Percentiles rank a stretch among this genome's conserved stretches.
Evolutionary conservation across 1,284 basidiomycete genomes (phyloP).

Genomic region (Rhizopogon parksii): DNA sequence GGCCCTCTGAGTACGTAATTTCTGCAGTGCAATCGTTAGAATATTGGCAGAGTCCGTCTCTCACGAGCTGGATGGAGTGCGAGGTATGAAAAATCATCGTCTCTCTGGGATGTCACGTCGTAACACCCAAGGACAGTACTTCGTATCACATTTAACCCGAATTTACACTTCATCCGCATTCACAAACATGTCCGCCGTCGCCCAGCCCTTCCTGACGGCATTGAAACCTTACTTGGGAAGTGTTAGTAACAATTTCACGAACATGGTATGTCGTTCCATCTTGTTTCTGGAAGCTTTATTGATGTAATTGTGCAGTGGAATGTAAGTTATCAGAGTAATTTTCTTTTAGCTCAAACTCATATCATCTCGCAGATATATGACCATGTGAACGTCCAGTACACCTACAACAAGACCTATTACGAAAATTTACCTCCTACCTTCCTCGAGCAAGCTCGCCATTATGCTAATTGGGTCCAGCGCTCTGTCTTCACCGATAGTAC

Average conservation of each 20-base stretch:
- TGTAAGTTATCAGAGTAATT: slow-evolving; percentile 13
- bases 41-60: slow-evolving; percentile 20
- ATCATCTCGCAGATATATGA: slow-evolving; percentile 38
- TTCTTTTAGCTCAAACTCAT: background rate
- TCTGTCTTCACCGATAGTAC: slow-evolving; percentile 40
- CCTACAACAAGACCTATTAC: slow-evolving; percentile 41
- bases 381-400: slow-evolving; percentile 44
- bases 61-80: slow-evolving; percentile 29
- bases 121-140: slow-evolving; percentile 18
- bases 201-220: slow-evolving; percentile 36
- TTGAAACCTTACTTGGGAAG: slow-evolving; percentile 35
- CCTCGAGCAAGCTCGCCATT: slow-evolving; percentile 33
- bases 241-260: slow-evolving; percentile 34
- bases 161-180: slow-evolving; percentile 30
- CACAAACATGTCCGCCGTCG: slow-evolving; percentile 25
- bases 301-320: slow-evolving; percentile 24
- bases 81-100: slow-evolving; percentile 12
- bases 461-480: slow-evolving; percentile 46
- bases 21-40: slow-evolving; percentile 23
- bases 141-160: slow-evolving; percentile 21
- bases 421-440: slow-evolving; percentile 27
- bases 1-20: background rate
- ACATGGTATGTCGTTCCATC: slow-evolving; percentile 29
- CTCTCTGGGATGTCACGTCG: background rate
- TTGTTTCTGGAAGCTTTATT: slow-evolving; percentile 5